Evolutionary conservation across 192 early-diverging fungal genomes (phyloP).

Genomic region (Backusella tuberculispora): DNA sequence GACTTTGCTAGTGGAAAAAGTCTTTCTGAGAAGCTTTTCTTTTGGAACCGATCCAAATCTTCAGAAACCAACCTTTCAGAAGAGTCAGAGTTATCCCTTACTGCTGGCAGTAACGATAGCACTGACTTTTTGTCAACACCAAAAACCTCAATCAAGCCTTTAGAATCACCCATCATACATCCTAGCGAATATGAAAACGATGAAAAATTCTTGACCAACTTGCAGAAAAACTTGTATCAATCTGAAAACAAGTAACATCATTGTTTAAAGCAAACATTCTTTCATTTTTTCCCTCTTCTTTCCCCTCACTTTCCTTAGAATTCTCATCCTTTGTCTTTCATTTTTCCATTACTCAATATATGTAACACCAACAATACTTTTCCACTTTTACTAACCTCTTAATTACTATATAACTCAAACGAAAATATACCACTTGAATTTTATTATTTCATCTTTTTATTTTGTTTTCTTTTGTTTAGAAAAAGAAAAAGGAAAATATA

Average conservation of each 20-base stretch:
- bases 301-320: neutral
- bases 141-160: neutral
- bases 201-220: slow-evolving; percentile 14
- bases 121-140: neutral
- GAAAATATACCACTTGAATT: neutral
- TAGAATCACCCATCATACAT: slow-evolving; percentile 25
- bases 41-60: slow-evolving; percentile 13
- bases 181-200: slow-evolving; percentile 36
- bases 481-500: too few relatives aligned
- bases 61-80: neutral
- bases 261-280: neutral
- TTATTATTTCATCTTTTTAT: too few relatives aligned
- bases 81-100: neutral
- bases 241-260: neutral
- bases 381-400: neutral
- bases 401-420: neutral
- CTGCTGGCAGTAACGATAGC: slow-evolving; percentile 7
- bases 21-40: neutral
- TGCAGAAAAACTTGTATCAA: slow-evolving; percentile 13
- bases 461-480: too few relatives aligned
- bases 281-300: neutral
- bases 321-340: neutral
- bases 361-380: neutral
- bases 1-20: slow-evolving; percentile 1
- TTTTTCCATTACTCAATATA: neutral